Evolutionary conservation across 371 early-diverging fungal species (phyloP), one percentile per base, ranked within the genome.

Genomic region (Mortierella sp.): DNA sequence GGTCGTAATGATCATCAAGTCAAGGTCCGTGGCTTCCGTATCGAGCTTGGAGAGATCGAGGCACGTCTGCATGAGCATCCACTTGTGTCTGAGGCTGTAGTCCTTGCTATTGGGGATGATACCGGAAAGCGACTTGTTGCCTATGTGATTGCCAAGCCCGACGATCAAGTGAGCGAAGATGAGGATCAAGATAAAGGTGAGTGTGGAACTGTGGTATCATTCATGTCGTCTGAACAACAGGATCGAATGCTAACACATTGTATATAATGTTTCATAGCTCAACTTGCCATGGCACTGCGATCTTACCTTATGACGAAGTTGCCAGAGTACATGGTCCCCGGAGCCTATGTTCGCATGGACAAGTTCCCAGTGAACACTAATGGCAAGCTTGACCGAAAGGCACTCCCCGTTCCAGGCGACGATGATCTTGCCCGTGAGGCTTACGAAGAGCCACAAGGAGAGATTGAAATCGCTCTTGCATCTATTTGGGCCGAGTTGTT

Each of bases 1-100:
- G 72, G 72, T 12, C 66, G 72, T 3, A 56, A 45, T 19, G 72
- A 72, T 28, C 5, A 57, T 37, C 72, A 72, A 28, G 59, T 72
- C 54, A 72, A 72, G 52, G 57, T 72, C 24, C 40, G 65, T 21
- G 72, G 72, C 0, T 65, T 50, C 54, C 60, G 72, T 34, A 48
- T 72, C 8, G 72, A 72, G 39, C 56, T 72, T 1, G 60, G 55
- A 0, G 72, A 72, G 52, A 53, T 72, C 2, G 66, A 72, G 37
- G 19, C 52, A 17, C 57, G 41, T 9, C 54, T 66, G 25, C 16
- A 19, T 17, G 51, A 49, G 16, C 59, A 66, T 39, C 49, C 54
- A 9, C 7, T 43, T 6, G 59, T 66, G n/a, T 6, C 29, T 24
- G 48, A 56, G 3, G 40, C 54, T 28, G 34, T 57, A 10, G 66